phyloP scores from a whole-genome alignment of 345 rosid genomes.

The Orychophragmus violaceus region DNA sequence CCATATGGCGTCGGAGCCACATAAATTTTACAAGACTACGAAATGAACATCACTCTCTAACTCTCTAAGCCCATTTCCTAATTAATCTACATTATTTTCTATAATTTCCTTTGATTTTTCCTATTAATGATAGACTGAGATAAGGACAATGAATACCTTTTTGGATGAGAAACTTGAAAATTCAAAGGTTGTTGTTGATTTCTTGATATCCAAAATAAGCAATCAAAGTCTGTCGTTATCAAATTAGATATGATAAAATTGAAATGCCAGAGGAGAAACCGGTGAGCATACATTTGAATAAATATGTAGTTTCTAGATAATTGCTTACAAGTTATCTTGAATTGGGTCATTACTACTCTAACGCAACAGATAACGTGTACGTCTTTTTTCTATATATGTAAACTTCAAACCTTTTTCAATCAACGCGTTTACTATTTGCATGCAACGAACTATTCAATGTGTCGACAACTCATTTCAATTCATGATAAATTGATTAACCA shows the following conservation, averaged over 20 bases:
- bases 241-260: neutral
- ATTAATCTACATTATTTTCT: neutral
- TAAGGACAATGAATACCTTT: neutral
- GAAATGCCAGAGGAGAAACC: neutral
- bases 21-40: neutral
- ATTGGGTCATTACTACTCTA: constrained; percentile 1
- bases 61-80: neutral
- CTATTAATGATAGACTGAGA: neutral
- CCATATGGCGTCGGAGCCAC: neutral
- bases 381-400: neutral
- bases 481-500: neutral
- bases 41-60: neutral
- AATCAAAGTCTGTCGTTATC: neutral
- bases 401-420: neutral
- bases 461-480: constrained; percentile 14
- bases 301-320: constrained; percentile 5
- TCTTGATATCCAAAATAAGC: neutral
- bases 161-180: neutral
- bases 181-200: constrained; percentile 9
- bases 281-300: neutral
- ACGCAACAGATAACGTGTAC: constrained; percentile 29
- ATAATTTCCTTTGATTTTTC: neutral
- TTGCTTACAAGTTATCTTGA: constrained; percentile 18
- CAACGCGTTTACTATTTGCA: constrained; percentile 15
- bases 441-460: neutral